These are phyloP conservation scores for Aspergillus neotritici DNA, from an alignment of 2,329 filamentous ascomycete species.

Conservation along the genomic window DNA sequence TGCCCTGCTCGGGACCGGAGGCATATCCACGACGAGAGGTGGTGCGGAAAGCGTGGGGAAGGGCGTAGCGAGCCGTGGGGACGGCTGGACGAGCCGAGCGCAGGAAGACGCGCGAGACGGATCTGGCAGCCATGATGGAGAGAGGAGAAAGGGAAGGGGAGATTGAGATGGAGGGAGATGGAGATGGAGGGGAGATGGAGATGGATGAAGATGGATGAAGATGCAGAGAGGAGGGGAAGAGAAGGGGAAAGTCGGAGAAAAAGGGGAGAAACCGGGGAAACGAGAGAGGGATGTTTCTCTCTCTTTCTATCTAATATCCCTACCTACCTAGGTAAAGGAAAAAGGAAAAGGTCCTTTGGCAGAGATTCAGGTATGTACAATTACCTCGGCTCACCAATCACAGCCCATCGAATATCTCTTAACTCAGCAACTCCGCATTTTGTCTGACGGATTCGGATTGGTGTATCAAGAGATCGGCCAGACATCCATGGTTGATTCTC, in stretches of 20 bases:
- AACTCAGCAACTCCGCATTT: constrained; percentile 21
- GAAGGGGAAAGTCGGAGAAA: constrained; percentile 12
- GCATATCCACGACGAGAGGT: constrained; percentile 75
- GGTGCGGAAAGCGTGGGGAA: constrained; percentile 62
- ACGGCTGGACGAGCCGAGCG: constrained; percentile 40
- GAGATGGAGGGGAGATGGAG: constrained; percentile 6
- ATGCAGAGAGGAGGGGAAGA: constrained; percentile 1
- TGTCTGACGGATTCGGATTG: too few species aligned
- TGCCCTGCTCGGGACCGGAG: constrained; percentile 55
- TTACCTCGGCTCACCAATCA: constrained; percentile 14
- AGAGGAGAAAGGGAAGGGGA: constrained; percentile 7
- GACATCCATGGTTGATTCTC: too few species aligned
- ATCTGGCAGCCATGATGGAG: constrained; percentile 33
- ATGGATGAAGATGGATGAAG: neutral
- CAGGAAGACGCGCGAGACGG: constrained; percentile 39
- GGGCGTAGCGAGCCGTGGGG: constrained; percentile 55
- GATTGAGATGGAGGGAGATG: constrained; percentile 11
- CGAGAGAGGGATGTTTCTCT: constrained; percentile 9
- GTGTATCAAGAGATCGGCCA: too few species aligned
- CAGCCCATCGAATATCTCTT: constrained; percentile 10
- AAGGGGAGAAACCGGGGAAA: constrained; percentile 2
- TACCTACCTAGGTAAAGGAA: too few species aligned
- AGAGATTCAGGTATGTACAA: too few species aligned
- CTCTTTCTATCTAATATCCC: too few species aligned
- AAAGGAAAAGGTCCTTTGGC: too few species aligned